Base-by-base conservation (phyloP, 345 rosid species). In the Sonneratia caseolaris region DNA sequence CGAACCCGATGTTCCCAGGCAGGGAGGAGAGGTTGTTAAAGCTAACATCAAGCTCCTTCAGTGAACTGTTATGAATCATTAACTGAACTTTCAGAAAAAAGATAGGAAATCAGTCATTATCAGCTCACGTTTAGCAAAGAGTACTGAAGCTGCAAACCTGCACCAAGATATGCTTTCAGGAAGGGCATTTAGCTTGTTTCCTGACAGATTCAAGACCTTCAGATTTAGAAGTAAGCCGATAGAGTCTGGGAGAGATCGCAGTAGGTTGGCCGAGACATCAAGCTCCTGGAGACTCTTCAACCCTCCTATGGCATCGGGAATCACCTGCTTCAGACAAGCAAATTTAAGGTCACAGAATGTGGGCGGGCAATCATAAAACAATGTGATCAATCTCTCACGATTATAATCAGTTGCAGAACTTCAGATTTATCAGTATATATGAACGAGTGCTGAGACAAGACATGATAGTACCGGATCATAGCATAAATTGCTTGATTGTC, bases 231-330 rank as follows among this genome's bases (percentile, higher is more conserved):
- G 81, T 69, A 80, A 77, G 62, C 99, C 97, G 56, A 92, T 81
- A 19, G 96, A 96, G 81, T 91, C 95, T 0, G 99, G 98, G 45
- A 96, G 85, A 16, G 79, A 76, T 64, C 57, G 64, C 70, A 92
- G 69, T 16, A 77, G 77, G 74, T 96, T 96, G 74, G 92, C 86
- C 74, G 96, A 87, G 59, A 83, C 79, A 73, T 88, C 83, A 40
- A 96, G 89, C 78, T 84, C 90, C 79, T 88, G 92, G 47, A 96
- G 92, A 70, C 83, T 83, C 71, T 82, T 82, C 57, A 96, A 73
- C 64, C 88, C 96, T 19, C 89, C 88, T 75, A 96, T 80, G 36
- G 96, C 78, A 76, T 92, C 99, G n/a, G 99, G 99, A 80, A 96
- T 77, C 21, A 80, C 73, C 99, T 95, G 86, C 73, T 75, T 64